Evolutionary conservation across 2,329 filamentous ascomycete genomes (phyloP).

Genomic region (Neoarthrinium moseri): DNA sequence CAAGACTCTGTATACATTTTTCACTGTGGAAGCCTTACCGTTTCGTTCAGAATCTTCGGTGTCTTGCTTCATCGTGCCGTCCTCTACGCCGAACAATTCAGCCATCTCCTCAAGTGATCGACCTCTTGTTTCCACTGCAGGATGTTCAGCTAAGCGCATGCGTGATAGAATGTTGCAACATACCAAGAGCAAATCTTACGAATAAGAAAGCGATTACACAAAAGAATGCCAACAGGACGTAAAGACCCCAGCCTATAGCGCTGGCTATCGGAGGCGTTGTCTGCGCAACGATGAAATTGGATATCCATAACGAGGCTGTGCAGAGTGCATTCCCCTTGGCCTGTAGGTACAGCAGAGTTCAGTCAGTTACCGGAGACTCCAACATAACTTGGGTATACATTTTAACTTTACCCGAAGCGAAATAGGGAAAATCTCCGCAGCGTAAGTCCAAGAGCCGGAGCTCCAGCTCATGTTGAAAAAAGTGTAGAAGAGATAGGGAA

Average conservation of each 20-base stretch:
- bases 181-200: slow-evolving; percentile 23
- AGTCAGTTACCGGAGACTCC: slow-evolving; percentile 5
- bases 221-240: slow-evolving; percentile 23
- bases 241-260: slow-evolving; percentile 24
- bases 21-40: background rate
- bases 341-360: slow-evolving; percentile 11
- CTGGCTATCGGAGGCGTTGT: slow-evolving; percentile 20
- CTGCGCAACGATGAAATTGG: slow-evolving; percentile 22
- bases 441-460: slow-evolving; percentile 28
- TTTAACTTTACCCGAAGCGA: slow-evolving; percentile 25
- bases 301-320: slow-evolving; percentile 25
- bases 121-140: background rate
- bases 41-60: background rate
- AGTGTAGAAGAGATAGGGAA: slow-evolving; percentile 27
- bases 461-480: slow-evolving; percentile 31
- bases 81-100: background rate
- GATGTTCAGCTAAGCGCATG: background rate
- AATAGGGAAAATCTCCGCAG: slow-evolving; percentile 29
- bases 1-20: background rate
- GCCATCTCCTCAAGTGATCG: background rate
- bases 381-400: no score
- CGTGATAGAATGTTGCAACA: background rate
- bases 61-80: background rate
- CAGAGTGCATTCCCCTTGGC: slow-evolving; percentile 27
- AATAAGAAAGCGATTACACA: slow-evolving; percentile 24